Conservation (phyloP, 108 stramenopile genomes). For the Nannochloropsis salina region DNA sequence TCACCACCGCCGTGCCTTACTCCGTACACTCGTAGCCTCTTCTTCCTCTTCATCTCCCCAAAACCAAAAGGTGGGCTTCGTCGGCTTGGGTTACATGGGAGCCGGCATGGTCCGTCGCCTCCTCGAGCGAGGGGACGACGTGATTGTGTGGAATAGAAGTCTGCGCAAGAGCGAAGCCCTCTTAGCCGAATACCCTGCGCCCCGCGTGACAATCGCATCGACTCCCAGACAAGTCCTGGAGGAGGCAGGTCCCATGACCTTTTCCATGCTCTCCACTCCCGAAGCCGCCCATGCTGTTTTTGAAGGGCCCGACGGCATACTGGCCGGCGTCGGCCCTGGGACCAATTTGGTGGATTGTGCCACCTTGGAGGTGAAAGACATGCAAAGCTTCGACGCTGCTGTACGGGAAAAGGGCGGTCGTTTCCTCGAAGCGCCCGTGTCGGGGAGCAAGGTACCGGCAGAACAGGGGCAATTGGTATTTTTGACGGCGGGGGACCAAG, state of each 20-base stretch:
- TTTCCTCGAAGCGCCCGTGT: constrained; percentile 77
- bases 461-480: constrained; percentile 75
- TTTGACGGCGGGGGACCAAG: constrained; percentile 74
- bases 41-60: background rate
- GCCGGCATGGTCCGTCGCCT: constrained; percentile 12
- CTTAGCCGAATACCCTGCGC: background rate
- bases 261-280: background rate
- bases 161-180: background rate
- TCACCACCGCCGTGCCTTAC: background rate
- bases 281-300: background rate
- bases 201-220: background rate
- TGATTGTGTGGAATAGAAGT: constrained; percentile 6
- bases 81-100: background rate
- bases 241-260: background rate
- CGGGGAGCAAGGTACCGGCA: constrained; percentile 69
- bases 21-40: background rate
- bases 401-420: constrained; percentile 71
- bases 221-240: background rate
- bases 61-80: background rate
- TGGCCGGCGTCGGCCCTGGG: background rate
- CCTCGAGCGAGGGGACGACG: constrained; percentile 9
- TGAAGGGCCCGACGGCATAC: background rate
- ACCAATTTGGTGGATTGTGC: background rate
- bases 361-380: constrained; percentile 8
- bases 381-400: background rate